Evolutionary conservation across 108 stramenopile genomes (phyloP), one percentile per base, ranked within the genome.

Genomic region (Parmales sp.): DNA sequence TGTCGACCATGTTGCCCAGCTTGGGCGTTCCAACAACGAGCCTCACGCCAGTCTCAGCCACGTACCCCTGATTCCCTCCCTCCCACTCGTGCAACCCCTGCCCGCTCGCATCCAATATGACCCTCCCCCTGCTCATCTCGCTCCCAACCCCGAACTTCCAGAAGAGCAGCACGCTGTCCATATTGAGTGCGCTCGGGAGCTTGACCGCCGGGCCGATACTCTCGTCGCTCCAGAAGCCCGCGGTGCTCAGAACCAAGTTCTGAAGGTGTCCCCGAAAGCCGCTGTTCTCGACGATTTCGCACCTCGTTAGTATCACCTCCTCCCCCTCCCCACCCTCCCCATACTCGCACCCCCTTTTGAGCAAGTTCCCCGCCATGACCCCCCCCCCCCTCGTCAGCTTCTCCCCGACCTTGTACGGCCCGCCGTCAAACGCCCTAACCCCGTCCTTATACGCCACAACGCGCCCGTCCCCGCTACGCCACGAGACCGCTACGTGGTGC

Each of bases 381-480:
- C 26, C 7, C n/a, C 54, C 54, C 3, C 54, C 54, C 8, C 31
- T 60, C 54, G 31, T 60, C 3, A 60, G 5, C 26, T 34, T 5
- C 28, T 60, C 54, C 3, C 54, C 54, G 5, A 34, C 26, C 26
- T 29, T 60, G 54, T 60, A 60, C 4, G 54, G 54, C 3, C 54
- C 54, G 5, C 54, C 54, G 54, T 60, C 20, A 20, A 60, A 60
- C 5, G 36, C 54, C 28, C 36, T 20, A 4, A 34, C 54, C 8
- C 54, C 54, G 31, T 60, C 54, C 29, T 34, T 13, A 29, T 13
- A 60, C 2, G 29, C 29, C n/a, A 60, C 26, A 3, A 60, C 54
- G 16, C 54, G 26, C 29, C 54, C 54, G 54, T 60, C 54, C 16
- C 29, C 20, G 54, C 54, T 60, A 28, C 54, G 3, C 54, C 54